Evolutionary conservation across 164 flowering plant genomes (phyloP).

Genomic region (Vitis amurensis): DNA sequence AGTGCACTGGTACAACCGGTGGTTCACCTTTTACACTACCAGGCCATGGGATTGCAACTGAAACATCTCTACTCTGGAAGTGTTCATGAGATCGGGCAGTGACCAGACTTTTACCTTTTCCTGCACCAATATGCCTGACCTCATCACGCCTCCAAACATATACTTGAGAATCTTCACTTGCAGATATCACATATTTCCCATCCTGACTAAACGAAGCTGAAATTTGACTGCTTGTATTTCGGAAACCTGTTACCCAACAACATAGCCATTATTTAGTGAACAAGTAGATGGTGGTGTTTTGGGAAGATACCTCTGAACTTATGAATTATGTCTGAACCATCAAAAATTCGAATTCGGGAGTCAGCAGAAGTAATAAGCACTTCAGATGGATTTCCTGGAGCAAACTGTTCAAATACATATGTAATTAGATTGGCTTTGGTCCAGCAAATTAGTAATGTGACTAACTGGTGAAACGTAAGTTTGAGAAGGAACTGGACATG

Average conservation of each 20-base stretch:
- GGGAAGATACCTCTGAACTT: slow-evolving; percentile 65
- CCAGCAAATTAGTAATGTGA: too few species aligned
- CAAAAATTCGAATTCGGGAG: slow-evolving; percentile 63
- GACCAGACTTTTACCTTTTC: slow-evolving; percentile 38
- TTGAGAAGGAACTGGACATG: not conserved
- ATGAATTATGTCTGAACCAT: slow-evolving; percentile 54
- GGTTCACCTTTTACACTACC: slow-evolving; percentile 55
- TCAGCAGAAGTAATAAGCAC: slow-evolving; percentile 86
- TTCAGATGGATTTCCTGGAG: slow-evolving; percentile 70
- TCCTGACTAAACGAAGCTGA: slow-evolving; percentile 62
- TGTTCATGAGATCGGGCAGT: slow-evolving; percentile 54
- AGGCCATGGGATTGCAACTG: slow-evolving; percentile 88
- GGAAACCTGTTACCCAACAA: slow-evolving; percentile 53
- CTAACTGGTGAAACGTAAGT: too few species aligned
- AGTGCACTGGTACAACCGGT: slow-evolving; percentile 32
- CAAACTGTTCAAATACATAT: slow-evolving; percentile 45
- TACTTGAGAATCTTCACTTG: slow-evolving; percentile 89
- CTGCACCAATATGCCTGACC: slow-evolving; percentile 21
- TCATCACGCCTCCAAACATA: slow-evolving; percentile 79
- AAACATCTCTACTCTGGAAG: slow-evolving; percentile 79
- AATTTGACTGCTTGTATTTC: slow-evolving; percentile 83
- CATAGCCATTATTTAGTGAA: not conserved
- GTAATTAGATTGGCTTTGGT: slow-evolving; percentile 1
- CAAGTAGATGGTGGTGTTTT: not conserved
- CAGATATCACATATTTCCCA: slow-evolving; percentile 60